phyloP scores from a whole-genome alignment of 2,329 filamentous ascomycete genomes.

The Fulvia fulva region DNA sequence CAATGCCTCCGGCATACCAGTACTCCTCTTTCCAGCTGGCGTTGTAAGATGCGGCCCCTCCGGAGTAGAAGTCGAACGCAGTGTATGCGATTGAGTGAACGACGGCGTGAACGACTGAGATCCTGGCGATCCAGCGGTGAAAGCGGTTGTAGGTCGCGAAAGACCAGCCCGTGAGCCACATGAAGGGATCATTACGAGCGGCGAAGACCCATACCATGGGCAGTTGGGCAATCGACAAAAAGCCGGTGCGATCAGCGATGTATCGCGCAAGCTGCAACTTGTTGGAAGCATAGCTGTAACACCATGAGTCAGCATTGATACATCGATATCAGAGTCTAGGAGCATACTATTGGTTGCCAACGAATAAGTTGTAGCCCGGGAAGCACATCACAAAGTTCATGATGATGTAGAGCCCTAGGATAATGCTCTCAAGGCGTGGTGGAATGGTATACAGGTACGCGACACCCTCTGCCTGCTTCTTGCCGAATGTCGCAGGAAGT shows the following conservation, averaged over 20 bases:
- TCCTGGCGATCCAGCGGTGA: conserved; percentile 62
- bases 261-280: conserved; percentile 49
- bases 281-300: conserved; percentile 3
- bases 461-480: conserved; percentile 39
- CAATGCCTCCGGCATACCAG: conserved; percentile 50
- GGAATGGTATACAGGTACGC: conserved; percentile 45
- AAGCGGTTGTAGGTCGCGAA: conserved; percentile 65
- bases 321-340: neutral
- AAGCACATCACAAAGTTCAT: conserved; percentile 44
- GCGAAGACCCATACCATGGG: conserved; percentile 64
- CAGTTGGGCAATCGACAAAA: conserved; percentile 61
- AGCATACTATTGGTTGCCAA: conserved; percentile 45
- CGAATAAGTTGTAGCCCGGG: conserved; percentile 44
- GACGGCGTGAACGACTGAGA: conserved; percentile 59
- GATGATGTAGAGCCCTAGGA: conserved; percentile 43
- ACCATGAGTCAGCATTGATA: too few relatives aligned
- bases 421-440: conserved; percentile 45
- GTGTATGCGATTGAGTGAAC: conserved; percentile 59
- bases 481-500: conserved; percentile 42
- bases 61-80: conserved; percentile 37
- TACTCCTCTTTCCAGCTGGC: conserved; percentile 41
- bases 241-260: conserved; percentile 60
- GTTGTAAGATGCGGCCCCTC: conserved; percentile 8
- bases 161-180: conserved; percentile 66
- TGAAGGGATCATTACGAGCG: conserved; percentile 61